Base-by-base conservation (phyloP, 768 basidiomycete genomes). In the Mycena floridula region DNA sequence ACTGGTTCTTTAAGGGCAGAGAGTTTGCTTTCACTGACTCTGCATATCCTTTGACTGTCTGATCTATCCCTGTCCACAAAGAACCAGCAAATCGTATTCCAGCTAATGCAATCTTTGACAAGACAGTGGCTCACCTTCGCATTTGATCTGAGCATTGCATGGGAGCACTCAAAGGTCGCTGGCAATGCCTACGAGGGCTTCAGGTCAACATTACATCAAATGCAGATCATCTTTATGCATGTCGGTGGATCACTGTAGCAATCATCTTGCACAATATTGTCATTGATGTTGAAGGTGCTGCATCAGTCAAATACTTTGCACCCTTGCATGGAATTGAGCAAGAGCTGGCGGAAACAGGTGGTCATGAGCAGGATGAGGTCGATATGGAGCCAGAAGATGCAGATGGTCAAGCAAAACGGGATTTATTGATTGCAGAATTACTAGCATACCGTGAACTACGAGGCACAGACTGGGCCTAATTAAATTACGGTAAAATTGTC, bases 91-190 rank as follows among this genome's bases (percentile, higher is more conserved):
- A 62, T 7, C 24, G 53, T 42, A 15, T 42, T 8, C 54, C 58
- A 2, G 46, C 50, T 9, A 66, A 66, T 51, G 44, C 50, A 3
- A 15, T 52, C 15, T 68, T 65, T 47, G 58, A 66, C 41, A 45
- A 46, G 7, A 30, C 44, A 21, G 50, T 63, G 32, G 53, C 65
- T 8, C 53, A 50, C 26, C 36, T 67, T 27, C 52, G 58, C 20
- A 60, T 68, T 1, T 56, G 56, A 7, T 68, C 66, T 5, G 62
- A 68, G 45, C 65, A 68, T 45, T 63, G 59, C 40, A 66, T 68
- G 55, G 66, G 66, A 13, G 57, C 58, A 2, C 30, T 68, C 4
- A 67, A 68, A 43, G 57, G 59, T 4, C 49, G 66, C 16, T 68
- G 58, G 27, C 51, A 51, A 28, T 53, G 54, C 32, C 39, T 59